These are phyloP conservation scores for Coffea canephora DNA, from an alignment of 257 asterid genomes.

Conservation along the genomic window DNA sequence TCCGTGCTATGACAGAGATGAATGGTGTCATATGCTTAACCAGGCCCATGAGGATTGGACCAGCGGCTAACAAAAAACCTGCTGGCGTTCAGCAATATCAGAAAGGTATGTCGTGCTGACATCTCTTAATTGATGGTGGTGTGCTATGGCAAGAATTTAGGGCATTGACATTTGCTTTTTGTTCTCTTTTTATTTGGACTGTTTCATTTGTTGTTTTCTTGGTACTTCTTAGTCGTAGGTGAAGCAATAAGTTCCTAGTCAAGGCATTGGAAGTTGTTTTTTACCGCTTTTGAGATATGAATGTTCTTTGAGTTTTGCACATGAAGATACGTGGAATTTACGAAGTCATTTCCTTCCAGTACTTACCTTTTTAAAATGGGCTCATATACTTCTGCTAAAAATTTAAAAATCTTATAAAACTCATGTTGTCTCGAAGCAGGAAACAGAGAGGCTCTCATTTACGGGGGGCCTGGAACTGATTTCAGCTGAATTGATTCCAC, in stretches of 20 bases:
- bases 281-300: slow-evolving; percentile 41
- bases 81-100: slow-evolving; percentile 37
- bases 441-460: slow-evolving; percentile 87
- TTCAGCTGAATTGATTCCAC: slow-evolving; percentile 92
- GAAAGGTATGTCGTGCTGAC: slow-evolving; percentile 43
- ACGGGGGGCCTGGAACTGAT: slow-evolving; percentile 95
- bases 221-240: slow-evolving; percentile 23
- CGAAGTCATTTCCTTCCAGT: slow-evolving; percentile 60
- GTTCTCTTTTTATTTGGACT: slow-evolving; percentile 16
- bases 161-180: background rate
- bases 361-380: slow-evolving; percentile 55
- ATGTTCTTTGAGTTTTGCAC: slow-evolving; percentile 38
- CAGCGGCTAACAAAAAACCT: slow-evolving; percentile 81
- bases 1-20: slow-evolving; percentile 85
- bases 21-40: slow-evolving; percentile 73
- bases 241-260: slow-evolving; percentile 34
- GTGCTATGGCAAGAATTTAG: background rate
- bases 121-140: slow-evolving; percentile 3
- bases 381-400: slow-evolving; percentile 43
- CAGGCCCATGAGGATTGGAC: slow-evolving; percentile 88
- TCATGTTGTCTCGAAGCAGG: slow-evolving; percentile 93
- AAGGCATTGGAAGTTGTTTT: slow-evolving; percentile 35
- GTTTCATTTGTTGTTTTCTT: slow-evolving; percentile 20
- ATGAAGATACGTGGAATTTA: slow-evolving; percentile 46
- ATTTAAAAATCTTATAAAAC: slow-evolving; percentile 62